Percentiles rank a stretch among this genome's conserved stretches.
phyloP scores from a whole-genome alignment of 305 asterid species.

The Fraxinus velutina region DNA sequence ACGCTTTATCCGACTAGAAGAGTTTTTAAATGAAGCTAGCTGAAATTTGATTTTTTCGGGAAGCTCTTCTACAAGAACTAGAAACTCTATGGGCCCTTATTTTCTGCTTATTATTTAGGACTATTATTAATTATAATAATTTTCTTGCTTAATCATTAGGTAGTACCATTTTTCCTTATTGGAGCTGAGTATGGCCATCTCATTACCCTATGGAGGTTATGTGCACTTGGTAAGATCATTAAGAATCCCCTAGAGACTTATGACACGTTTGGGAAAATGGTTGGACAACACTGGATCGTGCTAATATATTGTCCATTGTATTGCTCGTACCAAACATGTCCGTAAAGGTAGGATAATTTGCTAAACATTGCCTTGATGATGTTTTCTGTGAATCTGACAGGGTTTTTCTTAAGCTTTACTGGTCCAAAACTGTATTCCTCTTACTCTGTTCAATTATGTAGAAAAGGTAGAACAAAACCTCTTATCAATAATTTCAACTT shows the following conservation, averaged over 20 bases:
- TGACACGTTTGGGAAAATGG: neutral
- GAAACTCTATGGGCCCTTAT: neutral
- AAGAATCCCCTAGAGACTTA: neutral
- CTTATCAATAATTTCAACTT: neutral
- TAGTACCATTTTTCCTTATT: conserved; percentile 62
- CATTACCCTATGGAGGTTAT: conserved; percentile 71
- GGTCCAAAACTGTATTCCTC: conserved; percentile 56
- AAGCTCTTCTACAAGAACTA: neutral
- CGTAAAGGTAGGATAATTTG: neutral
- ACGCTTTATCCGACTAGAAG: neutral
- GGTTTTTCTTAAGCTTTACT: conserved; percentile 73
- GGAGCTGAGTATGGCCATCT: conserved; percentile 94
- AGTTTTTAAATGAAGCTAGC: neutral
- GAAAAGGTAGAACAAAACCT: conserved; percentile 46
- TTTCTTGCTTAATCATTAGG: conserved; percentile 38
- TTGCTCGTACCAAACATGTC: neutral
- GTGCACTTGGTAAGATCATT: conserved; percentile 60
- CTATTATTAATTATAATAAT: conserved; percentile 47
- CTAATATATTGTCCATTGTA: neutral
- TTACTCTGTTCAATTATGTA: conserved; percentile 48
- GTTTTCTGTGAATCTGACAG: conserved; percentile 33
- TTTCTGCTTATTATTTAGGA: conserved; percentile 41
- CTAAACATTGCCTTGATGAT: neutral
- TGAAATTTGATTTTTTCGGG: neutral
- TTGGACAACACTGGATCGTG: neutral